Evolutionary conservation across 495 filamentous ascomycete genomes (phyloP), one percentile per base, ranked within the genome.

Genomic region (Daldinia loculata): DNA sequence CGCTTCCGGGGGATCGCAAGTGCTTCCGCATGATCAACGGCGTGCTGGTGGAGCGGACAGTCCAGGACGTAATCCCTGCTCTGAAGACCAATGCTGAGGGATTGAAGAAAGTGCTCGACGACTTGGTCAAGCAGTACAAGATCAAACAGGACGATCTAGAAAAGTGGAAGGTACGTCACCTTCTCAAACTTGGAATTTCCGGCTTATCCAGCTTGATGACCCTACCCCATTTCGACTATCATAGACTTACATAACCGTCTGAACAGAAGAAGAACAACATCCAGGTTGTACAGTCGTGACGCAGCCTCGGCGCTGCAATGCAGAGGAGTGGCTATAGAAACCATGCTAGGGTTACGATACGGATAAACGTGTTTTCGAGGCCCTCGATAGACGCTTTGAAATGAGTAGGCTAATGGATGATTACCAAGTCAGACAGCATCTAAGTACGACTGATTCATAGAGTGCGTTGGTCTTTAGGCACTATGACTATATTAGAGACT

Each of bases 21-120:
- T 98, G 95, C 81, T 99, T 98, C 81, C 94, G 95, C 72, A 92
- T 99, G 91, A 94, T 99, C 78, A 98, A 98, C 78, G 96, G 95
- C 60, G 95, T 98, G 14, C 80, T 99, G 59, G 92, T 95, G 66
- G 96, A 99, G 83, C 87, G 95, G 72, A 97, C 95, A 52, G 92
- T 99, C 67, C 84, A 91, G 79, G 94, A 98, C 79, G 92, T 98
- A 39, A 84, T 97, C 41, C 95, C 95, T 9, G 91, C 93, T 27
- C 85, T 99, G 56, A 89, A 92, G 80, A 97, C 93, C n/a, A 98
- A 98, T 80, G 90, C 92, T 29, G 95, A 98, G 66, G 95, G 95
- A 22, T 77, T 99, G 79, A 96, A 92, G 84, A 95, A 96, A 76
- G 94, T 98, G n/a, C 82, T 99, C 64, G 94, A 97, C 72, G 94